Conservation (phyloP, 192 early-diverging fungal genomes). For the Backusella parvicylindrica region DNA sequence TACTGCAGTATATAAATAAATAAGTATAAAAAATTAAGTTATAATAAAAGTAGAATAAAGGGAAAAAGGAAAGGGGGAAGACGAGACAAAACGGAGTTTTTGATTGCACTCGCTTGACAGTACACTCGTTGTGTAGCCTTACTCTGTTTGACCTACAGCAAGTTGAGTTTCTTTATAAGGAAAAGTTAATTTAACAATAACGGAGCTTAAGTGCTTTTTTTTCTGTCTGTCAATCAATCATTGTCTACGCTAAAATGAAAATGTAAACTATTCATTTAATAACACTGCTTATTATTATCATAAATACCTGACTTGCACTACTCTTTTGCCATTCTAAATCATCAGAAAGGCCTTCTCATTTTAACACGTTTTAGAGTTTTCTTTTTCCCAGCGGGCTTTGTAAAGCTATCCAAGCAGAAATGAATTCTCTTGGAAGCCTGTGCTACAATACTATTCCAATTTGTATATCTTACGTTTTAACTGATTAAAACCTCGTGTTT, state of each 20-base stretch:
- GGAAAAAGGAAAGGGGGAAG: neutral
- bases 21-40: neutral
- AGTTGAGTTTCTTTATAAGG: conserved; percentile 1
- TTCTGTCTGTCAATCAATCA: neutral
- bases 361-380: neutral
- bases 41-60: neutral
- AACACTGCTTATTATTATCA: neutral
- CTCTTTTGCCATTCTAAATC: neutral
- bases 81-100: neutral
- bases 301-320: neutral
- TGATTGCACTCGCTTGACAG: neutral
- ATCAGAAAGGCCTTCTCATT: neutral
- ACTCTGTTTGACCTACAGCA: neutral
- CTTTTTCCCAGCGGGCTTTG: conserved; percentile 2
- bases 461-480: neutral
- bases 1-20: neutral
- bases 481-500: neutral
- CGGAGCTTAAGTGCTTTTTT: neutral
- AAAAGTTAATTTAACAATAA: conserved; percentile 6
- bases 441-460: neutral
- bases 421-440: neutral
- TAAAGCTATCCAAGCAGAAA: neutral
- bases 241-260: neutral
- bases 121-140: neutral
- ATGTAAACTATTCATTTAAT: neutral